phyloP scores from a whole-genome alignment of 164 flowering plant species.

The Kalanchoe fedtschenkoi region DNA sequence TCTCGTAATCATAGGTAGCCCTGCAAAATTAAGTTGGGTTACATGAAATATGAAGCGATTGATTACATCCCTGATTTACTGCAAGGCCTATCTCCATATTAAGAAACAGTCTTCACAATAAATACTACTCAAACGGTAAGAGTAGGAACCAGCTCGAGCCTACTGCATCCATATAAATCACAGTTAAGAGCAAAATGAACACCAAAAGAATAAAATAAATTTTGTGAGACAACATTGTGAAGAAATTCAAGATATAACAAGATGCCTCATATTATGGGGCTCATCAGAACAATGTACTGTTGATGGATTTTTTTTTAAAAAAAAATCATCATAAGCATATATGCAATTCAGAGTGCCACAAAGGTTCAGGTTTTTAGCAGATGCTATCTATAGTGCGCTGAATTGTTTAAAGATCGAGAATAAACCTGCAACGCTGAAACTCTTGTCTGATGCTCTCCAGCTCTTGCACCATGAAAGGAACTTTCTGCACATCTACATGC shows the following conservation, averaged over 20 bases:
- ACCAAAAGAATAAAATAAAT: too few relatives aligned
- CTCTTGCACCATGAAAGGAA: constrained; percentile 66
- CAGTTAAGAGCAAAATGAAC: too few relatives aligned
- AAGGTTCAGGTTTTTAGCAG: background rate
- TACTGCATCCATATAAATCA: background rate
- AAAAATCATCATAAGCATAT: too few relatives aligned
- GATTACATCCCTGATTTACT: background rate
- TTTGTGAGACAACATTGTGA: background rate
- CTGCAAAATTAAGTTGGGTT: constrained; percentile 27
- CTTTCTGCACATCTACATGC: constrained; percentile 56
- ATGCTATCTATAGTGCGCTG: background rate
- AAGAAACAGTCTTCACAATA: background rate
- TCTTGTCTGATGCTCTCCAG: constrained; percentile 79
- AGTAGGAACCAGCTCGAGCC: background rate
- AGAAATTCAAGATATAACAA: background rate
- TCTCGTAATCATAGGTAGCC: constrained; percentile 79
- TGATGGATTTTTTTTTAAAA: too few relatives aligned
- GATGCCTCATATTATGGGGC: too few relatives aligned
- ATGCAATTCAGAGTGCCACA: too few relatives aligned
- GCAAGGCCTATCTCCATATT: background rate
- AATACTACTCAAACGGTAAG: background rate
- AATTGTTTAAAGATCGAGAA: constrained; percentile 1
- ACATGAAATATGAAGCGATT: background rate
- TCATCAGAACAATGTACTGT: too few relatives aligned
- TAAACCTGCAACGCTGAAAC: constrained; percentile 79